Base-by-base conservation (phyloP, 345 rosid genomes). In the Hevea brasiliensis region DNA sequence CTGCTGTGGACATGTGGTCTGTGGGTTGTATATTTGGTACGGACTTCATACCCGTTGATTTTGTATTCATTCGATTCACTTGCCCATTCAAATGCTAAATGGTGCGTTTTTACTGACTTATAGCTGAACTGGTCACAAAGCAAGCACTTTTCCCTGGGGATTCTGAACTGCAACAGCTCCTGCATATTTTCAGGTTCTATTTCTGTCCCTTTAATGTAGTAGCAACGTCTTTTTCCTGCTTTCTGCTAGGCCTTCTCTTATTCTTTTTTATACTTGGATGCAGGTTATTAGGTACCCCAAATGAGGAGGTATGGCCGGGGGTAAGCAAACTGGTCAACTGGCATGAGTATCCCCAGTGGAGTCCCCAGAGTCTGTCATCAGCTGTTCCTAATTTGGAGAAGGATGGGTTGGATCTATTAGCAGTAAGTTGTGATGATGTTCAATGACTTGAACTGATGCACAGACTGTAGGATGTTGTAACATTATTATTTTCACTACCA, bases 301-400 rank as follows among this genome's bases (percentile, higher is more conserved):
- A 92, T 80, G 98, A 95, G 74, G 37, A 83, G 69, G 70, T 91
- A 74, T 95, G 99, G 99, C 98, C 99, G 2, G 99, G 97, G 66
- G 97, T 95, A 21, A 87, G 94, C 83, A 79, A 78, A 48, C 85
- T 95, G 73, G 75, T 87, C 85, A 91, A 95, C 87, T 95, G 99
- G 99, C 99, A 95, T 40, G 99, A 89, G 80, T 95, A 95, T 79
- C 98, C 99, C 3, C 94, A 91, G 48, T 95, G 99, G 99, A 92
- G 78, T 50, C 87, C 94, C 17, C 88, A 88, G 65, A 81, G 72
- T 61, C 80, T 95, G 72, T 83, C 91, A 37, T 61, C 91, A 7
- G 86, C 85, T 51, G 92, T 94, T 59, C 90, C 92, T 42, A 81
- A 83, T 53, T 82, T 95, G 55, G 94, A 95, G 23, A 71, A 75